Evolutionary conservation across 345 rosid genomes (phyloP).

Genomic region (Pistacia vera): DNA sequence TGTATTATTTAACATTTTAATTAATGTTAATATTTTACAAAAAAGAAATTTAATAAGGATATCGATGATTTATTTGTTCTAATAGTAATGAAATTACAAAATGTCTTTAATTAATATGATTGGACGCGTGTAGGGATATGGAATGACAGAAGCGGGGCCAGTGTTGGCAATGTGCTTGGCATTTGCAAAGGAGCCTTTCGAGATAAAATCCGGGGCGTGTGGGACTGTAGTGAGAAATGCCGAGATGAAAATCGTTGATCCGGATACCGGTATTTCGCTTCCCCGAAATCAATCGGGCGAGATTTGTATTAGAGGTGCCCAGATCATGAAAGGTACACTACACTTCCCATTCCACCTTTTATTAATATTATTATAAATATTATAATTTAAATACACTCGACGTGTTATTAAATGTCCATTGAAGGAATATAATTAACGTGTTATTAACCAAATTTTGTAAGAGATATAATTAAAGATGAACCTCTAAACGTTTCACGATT

Average conservation of each 20-base stretch:
- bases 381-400: too few relatives aligned
- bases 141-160: slow-evolving; percentile 80
- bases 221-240: slow-evolving; percentile 68
- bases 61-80: too few relatives aligned
- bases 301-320: slow-evolving; percentile 62
- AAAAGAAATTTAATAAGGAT: too few relatives aligned
- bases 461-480: too few relatives aligned
- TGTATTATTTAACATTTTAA: too few relatives aligned
- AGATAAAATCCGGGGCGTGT: slow-evolving; percentile 60
- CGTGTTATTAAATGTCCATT: too few relatives aligned
- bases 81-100: too few relatives aligned
- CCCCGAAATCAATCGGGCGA: slow-evolving; percentile 57
- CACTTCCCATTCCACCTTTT: not conserved
- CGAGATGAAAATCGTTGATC: slow-evolving; percentile 67
- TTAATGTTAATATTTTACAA: too few relatives aligned
- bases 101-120: not conserved
- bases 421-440: too few relatives aligned
- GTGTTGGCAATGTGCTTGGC: slow-evolving; percentile 59
- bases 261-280: slow-evolving; percentile 48
- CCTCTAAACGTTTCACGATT: too few relatives aligned
- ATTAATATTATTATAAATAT: too few relatives aligned
- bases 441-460: too few relatives aligned
- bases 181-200: slow-evolving; percentile 54
- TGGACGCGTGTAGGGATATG: slow-evolving; percentile 45
- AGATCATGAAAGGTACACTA: slow-evolving; percentile 64